phyloP scores from a whole-genome alignment of 441 rosid genomes.

The Hura crepitans region DNA sequence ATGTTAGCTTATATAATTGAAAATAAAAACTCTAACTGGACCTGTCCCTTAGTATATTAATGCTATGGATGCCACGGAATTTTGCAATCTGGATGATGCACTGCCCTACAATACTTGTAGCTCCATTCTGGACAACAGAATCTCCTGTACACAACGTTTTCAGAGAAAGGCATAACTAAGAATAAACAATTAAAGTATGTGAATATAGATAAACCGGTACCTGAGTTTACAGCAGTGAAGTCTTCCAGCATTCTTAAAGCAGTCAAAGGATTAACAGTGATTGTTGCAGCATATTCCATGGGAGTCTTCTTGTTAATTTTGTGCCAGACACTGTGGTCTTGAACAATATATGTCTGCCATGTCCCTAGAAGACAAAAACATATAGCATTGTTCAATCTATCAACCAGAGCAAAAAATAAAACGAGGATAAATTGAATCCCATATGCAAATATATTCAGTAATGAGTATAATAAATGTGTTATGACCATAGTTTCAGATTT shows the following conservation, averaged over 20 bases:
- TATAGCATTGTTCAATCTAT: constrained; percentile 12
- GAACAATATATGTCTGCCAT: constrained; percentile 83
- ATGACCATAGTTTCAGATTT: not conserved
- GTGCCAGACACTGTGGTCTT: constrained; percentile 81
- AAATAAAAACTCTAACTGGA: constrained; percentile 20
- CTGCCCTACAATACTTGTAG: constrained; percentile 87
- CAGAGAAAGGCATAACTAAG: constrained; percentile 19
- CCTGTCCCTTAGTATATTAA: constrained; percentile 86
- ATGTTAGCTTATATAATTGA: constrained; percentile 8
- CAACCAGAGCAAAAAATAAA: not conserved
- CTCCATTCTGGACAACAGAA: constrained; percentile 85
- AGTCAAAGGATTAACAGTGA: constrained; percentile 85
- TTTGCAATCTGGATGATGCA: constrained; percentile 82
- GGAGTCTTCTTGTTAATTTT: constrained; percentile 64
- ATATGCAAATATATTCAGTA: not conserved
- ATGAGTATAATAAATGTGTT: too few relatives aligned
- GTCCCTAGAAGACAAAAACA: constrained; percentile 43
- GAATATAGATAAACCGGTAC: constrained; percentile 30
- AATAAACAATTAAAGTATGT: not conserved
- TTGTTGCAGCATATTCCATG: constrained; percentile 85
- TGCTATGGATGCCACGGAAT: constrained; percentile 59
- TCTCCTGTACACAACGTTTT: constrained; percentile 48
- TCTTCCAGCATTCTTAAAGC: constrained; percentile 94
- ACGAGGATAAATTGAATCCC: not conserved
- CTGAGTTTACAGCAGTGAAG: constrained; percentile 54